Percentiles rank a stretch among this genome's conserved stretches.
These are phyloP conservation scores for Primulina huaijiensis DNA, from an alignment of 257 asterid genomes.

Conservation along the genomic window DNA sequence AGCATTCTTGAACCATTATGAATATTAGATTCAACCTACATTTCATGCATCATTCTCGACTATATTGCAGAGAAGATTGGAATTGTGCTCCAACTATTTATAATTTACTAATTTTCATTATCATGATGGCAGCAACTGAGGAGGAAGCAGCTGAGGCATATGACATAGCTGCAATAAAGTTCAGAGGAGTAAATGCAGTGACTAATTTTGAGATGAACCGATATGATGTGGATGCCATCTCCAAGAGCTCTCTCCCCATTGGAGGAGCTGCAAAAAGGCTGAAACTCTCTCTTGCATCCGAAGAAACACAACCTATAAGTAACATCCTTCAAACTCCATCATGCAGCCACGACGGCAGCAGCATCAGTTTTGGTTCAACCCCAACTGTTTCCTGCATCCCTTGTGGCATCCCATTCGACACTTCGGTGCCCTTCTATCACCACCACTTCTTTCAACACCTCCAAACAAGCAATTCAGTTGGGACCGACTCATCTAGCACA, in stretches of 20 bases:
- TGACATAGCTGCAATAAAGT: slow-evolving; percentile 94
- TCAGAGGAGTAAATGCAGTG: slow-evolving; percentile 79
- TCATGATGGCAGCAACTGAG: slow-evolving; percentile 62
- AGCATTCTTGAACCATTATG: background rate
- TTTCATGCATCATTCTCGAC: background rate
- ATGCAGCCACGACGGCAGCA: slow-evolving; percentile 40
- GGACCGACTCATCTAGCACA: slow-evolving; percentile 23
- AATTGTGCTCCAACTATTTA: background rate
- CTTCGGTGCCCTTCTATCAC: slow-evolving; percentile 39
- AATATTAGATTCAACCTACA: background rate
- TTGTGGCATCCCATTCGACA: slow-evolving; percentile 58
- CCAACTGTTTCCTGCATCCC: slow-evolving; percentile 55
- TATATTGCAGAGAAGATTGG: background rate
- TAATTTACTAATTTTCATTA: background rate
- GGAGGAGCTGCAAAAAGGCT: slow-evolving; percentile 83
- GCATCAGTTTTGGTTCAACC: slow-evolving; percentile 53
- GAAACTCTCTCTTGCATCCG: slow-evolving; percentile 57
- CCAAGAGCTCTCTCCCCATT: slow-evolving; percentile 78
- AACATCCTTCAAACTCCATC: slow-evolving; percentile 35
- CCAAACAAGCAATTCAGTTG: slow-evolving; percentile 23
- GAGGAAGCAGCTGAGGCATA: slow-evolving; percentile 99
- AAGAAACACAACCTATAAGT: slow-evolving; percentile 37
- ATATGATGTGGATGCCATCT: slow-evolving; percentile 75
- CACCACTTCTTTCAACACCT: slow-evolving; percentile 63
- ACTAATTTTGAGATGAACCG: slow-evolving; percentile 94